Evolutionary conservation across 2,329 filamentous ascomycete species (phyloP), one percentile per base, ranked within the genome.

Genomic region (Aspergillus aculeatus): DNA sequence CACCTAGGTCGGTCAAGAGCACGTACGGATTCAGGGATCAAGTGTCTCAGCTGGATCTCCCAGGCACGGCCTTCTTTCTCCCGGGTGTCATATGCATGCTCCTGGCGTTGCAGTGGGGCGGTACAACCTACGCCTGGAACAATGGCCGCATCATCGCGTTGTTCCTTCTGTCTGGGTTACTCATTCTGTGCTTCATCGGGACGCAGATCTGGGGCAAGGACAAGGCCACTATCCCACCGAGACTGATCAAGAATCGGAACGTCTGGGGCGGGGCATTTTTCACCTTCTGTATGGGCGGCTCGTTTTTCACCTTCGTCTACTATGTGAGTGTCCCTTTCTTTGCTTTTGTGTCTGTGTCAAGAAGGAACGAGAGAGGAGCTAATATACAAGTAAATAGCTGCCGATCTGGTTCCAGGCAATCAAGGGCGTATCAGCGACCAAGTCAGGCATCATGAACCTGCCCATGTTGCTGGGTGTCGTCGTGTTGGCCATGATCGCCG

Each of bases 41-140:
- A 26, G 38, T 78, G 1, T 59, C 53, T 35, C 64, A 74, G 47
- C 68, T 84, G n/a, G 81, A 83, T 65, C 78, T 71, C 26, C 68
- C 75, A 0, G 81, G 75, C 1, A 73, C 75, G 12, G 75, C 26
- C 5, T 50, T 59, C n/a, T 51, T 62, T 10, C n/a, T 60, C 2
- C 57, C 58, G 2, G 35, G 54, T 2, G 23, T 80, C 41, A 66
- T 76, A 1, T 71, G 70, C 14, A 63, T 81, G 32, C 71, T 82
- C 23, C 76, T 86, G 70, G 82, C 78, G 2, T 77, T 85, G 59
- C 76, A 76, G 55, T 82, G 84, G 51, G 83, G 82, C 6, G 84
- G 84, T 1, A 70, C 72, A 0, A 41, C 77, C 9, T 86, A 79
- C 52, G 64, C 74, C 0, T 87, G 83, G 83, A 67, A 71, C 35